phyloP scores from a whole-genome alignment of 2,329 filamentous ascomycete species.

The Colletotrichum spinosum region DNA sequence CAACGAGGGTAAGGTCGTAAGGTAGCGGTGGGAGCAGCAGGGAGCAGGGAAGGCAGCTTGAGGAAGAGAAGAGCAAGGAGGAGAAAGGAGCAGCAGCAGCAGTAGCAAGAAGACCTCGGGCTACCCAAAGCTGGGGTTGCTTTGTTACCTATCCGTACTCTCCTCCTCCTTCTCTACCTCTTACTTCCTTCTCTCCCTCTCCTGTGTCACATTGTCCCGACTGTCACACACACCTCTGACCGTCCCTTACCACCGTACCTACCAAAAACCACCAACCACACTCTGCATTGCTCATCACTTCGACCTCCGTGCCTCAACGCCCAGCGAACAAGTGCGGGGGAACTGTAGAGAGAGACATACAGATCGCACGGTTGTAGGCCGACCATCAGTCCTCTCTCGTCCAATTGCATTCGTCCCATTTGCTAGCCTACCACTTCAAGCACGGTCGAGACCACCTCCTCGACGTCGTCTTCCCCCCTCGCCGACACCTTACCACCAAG shows the following conservation, averaged over 20 bases:
- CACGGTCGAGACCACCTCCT: slow-evolving; percentile 31
- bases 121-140: too few species aligned
- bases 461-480: not conserved
- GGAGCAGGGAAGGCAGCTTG: not conserved
- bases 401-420: slow-evolving; percentile 36
- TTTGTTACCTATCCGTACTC: too few species aligned
- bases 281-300: slow-evolving; percentile 15
- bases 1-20: too few species aligned
- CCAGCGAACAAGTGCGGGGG: slow-evolving; percentile 31
- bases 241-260: too few species aligned
- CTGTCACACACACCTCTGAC: slow-evolving; percentile 22
- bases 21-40: slow-evolving; percentile 11
- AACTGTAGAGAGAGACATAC: slow-evolving; percentile 25
- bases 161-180: not conserved
- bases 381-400: slow-evolving; percentile 23
- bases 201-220: slow-evolving; percentile 30
- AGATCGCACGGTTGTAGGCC: slow-evolving; percentile 31
- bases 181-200: slow-evolving; percentile 20
- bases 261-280: too few species aligned
- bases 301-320: slow-evolving; percentile 8
- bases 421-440: slow-evolving; percentile 21
- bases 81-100: slow-evolving; percentile 5
- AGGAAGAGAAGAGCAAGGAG: not conserved
- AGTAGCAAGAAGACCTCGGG: slow-evolving; percentile 4
- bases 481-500: not conserved